Evolutionary conservation across 257 asterid genomes (phyloP).

Genomic region (Echites panduratus): DNA sequence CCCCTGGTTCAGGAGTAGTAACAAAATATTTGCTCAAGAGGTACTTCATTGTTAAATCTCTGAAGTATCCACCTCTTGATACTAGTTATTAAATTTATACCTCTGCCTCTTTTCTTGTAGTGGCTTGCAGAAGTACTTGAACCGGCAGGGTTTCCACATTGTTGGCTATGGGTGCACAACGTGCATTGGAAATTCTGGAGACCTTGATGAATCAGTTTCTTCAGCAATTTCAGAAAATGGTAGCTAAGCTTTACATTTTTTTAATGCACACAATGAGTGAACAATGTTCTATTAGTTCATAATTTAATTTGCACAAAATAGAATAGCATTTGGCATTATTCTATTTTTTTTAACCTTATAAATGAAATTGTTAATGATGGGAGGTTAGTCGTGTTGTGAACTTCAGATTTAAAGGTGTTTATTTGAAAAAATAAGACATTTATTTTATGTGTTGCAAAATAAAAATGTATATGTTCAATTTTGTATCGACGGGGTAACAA

Average conservation of each 20-base stretch:
- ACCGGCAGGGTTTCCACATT: slow-evolving; percentile 80
- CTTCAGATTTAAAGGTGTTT: not conserved
- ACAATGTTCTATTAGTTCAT: no score
- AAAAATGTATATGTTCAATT: not conserved
- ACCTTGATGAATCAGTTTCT: slow-evolving; percentile 82
- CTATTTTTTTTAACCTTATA: no score
- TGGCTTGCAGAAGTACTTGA: slow-evolving; percentile 77
- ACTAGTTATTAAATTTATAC: slow-evolving; percentile 8
- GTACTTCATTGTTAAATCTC: slow-evolving; percentile 28
- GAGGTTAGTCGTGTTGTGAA: not conserved
- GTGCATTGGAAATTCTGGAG: slow-evolving; percentile 97
- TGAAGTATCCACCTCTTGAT: not conserved
- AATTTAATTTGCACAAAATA: not conserved
- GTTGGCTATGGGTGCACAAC: slow-evolving; percentile 99
- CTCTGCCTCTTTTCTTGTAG: slow-evolving; percentile 29
- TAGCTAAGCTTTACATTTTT: slow-evolving; percentile 19
- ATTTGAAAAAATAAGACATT: not conserved
- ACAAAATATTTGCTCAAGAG: slow-evolving; percentile 80
- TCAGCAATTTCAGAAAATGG: slow-evolving; percentile 75
- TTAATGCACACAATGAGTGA: no score
- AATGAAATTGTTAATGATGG: not conserved
- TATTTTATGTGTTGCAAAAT: not conserved
- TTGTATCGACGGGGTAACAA: not conserved
- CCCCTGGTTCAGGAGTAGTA: slow-evolving; percentile 98
- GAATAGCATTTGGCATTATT: not conserved